Evolutionary conservation across 202 grass and related monocot species (phyloP), one percentile per base, ranked within the genome.

Genomic region (Zizania palustris): DNA sequence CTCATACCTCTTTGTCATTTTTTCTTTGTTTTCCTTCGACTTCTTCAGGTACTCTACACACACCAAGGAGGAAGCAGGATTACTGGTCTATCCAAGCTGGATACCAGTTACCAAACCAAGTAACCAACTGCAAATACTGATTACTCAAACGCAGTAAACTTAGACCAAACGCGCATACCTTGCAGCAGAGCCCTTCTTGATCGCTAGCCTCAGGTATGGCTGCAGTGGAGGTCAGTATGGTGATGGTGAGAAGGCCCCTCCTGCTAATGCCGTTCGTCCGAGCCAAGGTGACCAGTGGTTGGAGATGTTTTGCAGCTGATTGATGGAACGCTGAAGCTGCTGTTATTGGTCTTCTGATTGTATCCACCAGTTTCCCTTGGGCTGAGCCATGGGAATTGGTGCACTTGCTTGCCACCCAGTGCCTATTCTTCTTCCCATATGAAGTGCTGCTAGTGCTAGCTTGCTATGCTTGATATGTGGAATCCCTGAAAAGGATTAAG

Each of bases 21-120:
- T 99, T 22, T 81, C 87, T 71, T 99, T 99, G 85, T 96, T 96
- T 61, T 93, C 83, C 77, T 92, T 85, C 19, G 96, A 99, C 60
- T 74, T 99, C 54, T 93, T 93, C 51, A 90, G 75, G 65, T 96
- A 91, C 50, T 96, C 96, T 89, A 58, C 41, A 45, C 51, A 44
- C 11, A 61, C 11, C 37, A 78, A 51, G 9, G 7, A 12, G 7
- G 12, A 71, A 10, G 43, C 9, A 28, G 6, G 45, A 42, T 71
- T 71, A 70, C 45, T 71, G 40, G 65, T 51, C 66, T 50, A 28
- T 65, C 16, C 57, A 54, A 65, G 16, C 4, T 11, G 35, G 11
- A 10, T 10, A 80, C 5, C 46, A 49, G 2, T 1, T 20, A 20
- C 16, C 16, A 55, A 75, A 71, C 5, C n/a, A n/a, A n/a, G n/a